These are phyloP conservation scores for Ramularia endophylla DNA, from an alignment of 2,329 filamentous ascomycete species.

Conservation along the genomic window DNA sequence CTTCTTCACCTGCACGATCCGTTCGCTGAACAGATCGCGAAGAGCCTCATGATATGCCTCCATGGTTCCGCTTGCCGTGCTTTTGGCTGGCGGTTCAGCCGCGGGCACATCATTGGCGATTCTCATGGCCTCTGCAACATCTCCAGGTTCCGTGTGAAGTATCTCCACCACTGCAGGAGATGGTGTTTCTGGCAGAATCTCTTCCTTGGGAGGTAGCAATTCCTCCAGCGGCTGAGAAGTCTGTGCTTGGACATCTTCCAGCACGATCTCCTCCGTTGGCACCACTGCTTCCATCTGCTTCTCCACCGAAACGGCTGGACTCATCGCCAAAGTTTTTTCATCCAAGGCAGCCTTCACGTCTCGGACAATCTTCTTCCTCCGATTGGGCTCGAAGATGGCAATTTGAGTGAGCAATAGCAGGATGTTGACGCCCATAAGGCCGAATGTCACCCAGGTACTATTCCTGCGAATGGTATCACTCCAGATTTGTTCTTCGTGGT, in stretches of 20 bases:
- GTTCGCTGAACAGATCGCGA: conserved; percentile 38
- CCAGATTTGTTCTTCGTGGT: conserved; percentile 99
- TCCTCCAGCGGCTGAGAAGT: conserved; percentile 6
- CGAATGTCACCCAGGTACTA: conserved; percentile 98
- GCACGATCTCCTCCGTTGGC: conserved; percentile 13
- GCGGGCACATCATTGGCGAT: conserved; percentile 1
- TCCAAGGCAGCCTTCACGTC: conserved; percentile 67
- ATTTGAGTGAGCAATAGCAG: conserved; percentile 67
- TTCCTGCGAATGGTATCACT: conserved; percentile 94
- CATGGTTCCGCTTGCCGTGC: conserved; percentile 3
- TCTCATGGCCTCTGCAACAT: conserved; percentile 11
- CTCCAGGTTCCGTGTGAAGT: conserved; percentile 20
- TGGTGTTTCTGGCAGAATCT: conserved; percentile 16
- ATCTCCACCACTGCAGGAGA: conserved; percentile 9
- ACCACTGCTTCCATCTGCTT: conserved; percentile 20
- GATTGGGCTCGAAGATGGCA: conserved; percentile 84
- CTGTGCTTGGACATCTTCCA: conserved; percentile 14
- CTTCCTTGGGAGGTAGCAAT: conserved; percentile 4
- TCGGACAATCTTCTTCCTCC: conserved; percentile 69
- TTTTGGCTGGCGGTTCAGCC: not conserved
- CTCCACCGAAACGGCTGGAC: conserved; percentile 7
- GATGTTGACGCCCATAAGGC: conserved; percentile 94
- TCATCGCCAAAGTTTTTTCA: conserved; percentile 52
- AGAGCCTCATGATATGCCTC: conserved; percentile 18
- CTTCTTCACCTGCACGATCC: conserved; percentile 39